phyloP scores from a whole-genome alignment of 805 yeast genomes.

The Blastobotrys chiropterorum region DNA sequence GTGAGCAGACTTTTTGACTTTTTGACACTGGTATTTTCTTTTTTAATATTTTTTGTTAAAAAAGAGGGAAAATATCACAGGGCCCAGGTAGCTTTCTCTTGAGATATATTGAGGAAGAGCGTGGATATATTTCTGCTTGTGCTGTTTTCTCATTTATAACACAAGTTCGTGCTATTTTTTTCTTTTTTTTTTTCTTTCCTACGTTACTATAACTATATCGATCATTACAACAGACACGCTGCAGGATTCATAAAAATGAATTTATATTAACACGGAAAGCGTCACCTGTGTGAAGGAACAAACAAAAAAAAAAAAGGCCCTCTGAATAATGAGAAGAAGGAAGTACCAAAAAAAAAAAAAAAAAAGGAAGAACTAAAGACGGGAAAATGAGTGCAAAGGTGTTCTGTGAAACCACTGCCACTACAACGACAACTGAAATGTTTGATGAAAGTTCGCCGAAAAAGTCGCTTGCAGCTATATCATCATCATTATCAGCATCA shows the following conservation, averaged over 20 bases:
- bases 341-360: background rate
- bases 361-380: background rate
- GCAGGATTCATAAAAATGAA: too few species aligned
- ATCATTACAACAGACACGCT: too few species aligned
- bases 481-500: slow-evolving; percentile 21
- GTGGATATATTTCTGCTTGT: background rate
- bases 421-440: background rate
- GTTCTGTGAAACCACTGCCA: background rate
- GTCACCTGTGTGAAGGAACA: background rate
- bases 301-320: background rate
- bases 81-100: background rate
- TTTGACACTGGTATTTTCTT: background rate
- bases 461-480: background rate
- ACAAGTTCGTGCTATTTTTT: background rate
- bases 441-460: background rate
- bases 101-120: background rate
- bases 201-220: too few species aligned
- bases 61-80: background rate
- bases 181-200: too few species aligned
- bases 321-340: too few species aligned
- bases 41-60: too few species aligned
- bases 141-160: background rate
- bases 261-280: background rate
- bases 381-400: background rate
- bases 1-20: background rate